These are phyloP conservation scores for Colletotrichum phormii DNA, from an alignment of 2,329 filamentous ascomycete genomes.

Conservation along the genomic window DNA sequence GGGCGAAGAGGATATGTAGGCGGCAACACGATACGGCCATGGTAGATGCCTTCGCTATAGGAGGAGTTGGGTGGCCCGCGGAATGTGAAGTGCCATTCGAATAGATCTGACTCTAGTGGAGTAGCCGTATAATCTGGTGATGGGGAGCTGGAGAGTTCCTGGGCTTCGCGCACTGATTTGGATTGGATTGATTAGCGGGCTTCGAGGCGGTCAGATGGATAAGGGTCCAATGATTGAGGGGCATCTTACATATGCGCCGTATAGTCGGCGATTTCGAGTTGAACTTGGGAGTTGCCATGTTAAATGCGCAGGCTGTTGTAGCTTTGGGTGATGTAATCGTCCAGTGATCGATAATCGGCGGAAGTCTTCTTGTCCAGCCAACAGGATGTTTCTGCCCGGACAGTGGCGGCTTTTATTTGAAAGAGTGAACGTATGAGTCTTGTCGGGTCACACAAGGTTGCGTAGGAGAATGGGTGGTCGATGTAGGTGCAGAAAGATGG, in stretches of 20 bases:
- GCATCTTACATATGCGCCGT: slow-evolving; percentile 78
- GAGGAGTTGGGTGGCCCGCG: slow-evolving; percentile 85
- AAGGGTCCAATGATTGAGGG: not conserved
- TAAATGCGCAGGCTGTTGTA: slow-evolving; percentile 31
- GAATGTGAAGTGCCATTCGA: slow-evolving; percentile 99
- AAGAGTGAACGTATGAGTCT: not conserved
- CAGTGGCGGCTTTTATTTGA: not conserved
- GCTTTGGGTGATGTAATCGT: slow-evolving; percentile 2
- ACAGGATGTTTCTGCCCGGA: not conserved
- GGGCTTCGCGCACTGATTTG: slow-evolving; percentile 83
- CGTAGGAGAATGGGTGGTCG: not conserved
- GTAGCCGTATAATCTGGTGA: slow-evolving; percentile 87
- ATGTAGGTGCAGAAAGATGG: not conserved
- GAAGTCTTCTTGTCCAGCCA: not conserved
- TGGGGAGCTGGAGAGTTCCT: slow-evolving; percentile 83
- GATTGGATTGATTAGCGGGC: not conserved
- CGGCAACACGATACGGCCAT: slow-evolving; percentile 93
- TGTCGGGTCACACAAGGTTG: not conserved
- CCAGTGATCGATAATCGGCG: not conserved
- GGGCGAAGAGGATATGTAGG: slow-evolving; percentile 91
- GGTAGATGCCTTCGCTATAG: slow-evolving; percentile 88
- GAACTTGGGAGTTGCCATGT: slow-evolving; percentile 61
- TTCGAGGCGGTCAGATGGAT: not conserved
- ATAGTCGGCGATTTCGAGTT: slow-evolving; percentile 87
- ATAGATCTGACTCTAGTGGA: slow-evolving; percentile 89